Evolutionary conservation across 176 grass and related monocot genomes (phyloP).

Genomic region (Zoysia japonica): DNA sequence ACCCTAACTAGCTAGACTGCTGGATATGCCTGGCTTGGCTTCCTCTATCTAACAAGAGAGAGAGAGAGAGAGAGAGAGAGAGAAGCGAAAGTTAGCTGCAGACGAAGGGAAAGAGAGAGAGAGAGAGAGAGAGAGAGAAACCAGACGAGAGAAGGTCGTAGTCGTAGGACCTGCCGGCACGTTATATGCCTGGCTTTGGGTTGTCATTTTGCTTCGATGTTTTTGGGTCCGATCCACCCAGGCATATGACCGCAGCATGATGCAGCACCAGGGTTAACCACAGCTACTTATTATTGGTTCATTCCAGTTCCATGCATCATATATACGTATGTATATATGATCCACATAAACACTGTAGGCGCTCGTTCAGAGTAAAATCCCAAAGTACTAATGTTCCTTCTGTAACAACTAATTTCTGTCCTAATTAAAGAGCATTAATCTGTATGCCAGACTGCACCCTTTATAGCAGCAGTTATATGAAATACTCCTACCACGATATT

Average conservation of each 20-base stretch:
- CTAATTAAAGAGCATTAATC: no score
- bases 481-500: not conserved
- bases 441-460: no score
- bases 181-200: constrained; percentile 28
- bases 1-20: constrained; percentile 38
- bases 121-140: not conserved
- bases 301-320: no score
- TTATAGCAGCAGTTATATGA: not conserved
- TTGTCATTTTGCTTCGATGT: not conserved
- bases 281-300: no score
- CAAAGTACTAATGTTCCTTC: no score
- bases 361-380: no score
- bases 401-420: no score
- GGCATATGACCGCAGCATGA: not conserved
- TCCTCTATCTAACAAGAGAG: constrained; percentile 7
- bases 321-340: no score
- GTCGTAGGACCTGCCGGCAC: constrained; percentile 9
- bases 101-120: constrained; percentile 29
- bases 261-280: no score
- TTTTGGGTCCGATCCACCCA: not conserved
- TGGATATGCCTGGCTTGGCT: not conserved
- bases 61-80: not conserved
- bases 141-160: constrained; percentile 12
- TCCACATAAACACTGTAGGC: no score
- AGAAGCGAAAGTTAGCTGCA: constrained; percentile 36